phyloP scores from a whole-genome alignment of 2,329 filamentous ascomycete genomes.

The Xylaria arbuscula region DNA sequence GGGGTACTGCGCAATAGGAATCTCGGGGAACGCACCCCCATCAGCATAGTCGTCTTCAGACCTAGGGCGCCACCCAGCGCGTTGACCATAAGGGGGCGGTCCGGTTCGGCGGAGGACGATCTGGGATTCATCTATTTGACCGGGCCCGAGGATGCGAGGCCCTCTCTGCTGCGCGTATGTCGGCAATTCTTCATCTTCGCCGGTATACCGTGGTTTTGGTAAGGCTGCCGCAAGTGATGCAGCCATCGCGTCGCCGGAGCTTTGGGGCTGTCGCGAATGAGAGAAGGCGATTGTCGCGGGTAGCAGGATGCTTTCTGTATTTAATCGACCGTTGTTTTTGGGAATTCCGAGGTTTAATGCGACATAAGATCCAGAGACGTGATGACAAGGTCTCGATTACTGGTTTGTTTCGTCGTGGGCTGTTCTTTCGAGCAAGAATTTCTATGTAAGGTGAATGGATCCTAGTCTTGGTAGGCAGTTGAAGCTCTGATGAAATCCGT shows the following conservation, averaged over 20 bases:
- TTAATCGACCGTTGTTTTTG: background rate
- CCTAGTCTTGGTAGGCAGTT: constrained; percentile 5
- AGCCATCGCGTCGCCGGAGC: constrained; percentile 62
- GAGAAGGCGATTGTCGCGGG: background rate
- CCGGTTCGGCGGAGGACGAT: constrained; percentile 83
- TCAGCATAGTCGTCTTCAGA: constrained; percentile 92
- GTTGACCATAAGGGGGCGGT: constrained; percentile 87
- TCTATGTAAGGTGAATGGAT: constrained; percentile 1
- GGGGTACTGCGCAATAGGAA: constrained; percentile 93
- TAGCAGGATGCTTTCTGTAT: background rate
- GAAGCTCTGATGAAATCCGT: constrained; percentile 35
- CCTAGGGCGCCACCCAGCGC: constrained; percentile 90
- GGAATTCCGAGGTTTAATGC: background rate
- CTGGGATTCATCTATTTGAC: constrained; percentile 80
- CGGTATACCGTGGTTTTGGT: constrained; percentile 90
- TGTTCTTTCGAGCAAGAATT: constrained; percentile 32
- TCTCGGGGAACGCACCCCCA: constrained; percentile 94
- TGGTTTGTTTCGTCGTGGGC: constrained; percentile 17
- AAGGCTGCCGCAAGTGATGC: constrained; percentile 81
- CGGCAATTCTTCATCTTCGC: constrained; percentile 81
- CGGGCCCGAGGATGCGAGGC: constrained; percentile 82
- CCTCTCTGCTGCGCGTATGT: constrained; percentile 77
- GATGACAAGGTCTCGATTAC: constrained; percentile 13
- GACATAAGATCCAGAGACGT: background rate
- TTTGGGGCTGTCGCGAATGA: constrained; percentile 23